Conservation (phyloP, 2,329 filamentous ascomycete genomes). For the Aulographum hederae region DNA sequence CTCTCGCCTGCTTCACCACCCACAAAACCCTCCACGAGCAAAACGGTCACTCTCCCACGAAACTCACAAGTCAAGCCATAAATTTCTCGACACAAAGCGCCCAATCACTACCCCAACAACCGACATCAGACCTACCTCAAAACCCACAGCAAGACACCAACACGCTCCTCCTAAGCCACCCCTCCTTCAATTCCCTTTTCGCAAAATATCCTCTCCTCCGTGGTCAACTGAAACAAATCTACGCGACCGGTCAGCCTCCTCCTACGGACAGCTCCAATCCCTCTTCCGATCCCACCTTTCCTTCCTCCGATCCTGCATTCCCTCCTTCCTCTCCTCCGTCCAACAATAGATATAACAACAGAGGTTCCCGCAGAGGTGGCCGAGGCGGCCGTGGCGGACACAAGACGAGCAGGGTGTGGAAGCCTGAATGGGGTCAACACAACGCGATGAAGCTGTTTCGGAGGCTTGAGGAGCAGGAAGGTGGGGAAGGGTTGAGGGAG, state of each 20-base stretch:
- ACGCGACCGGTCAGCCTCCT: conserved; percentile 13
- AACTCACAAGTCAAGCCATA: conserved; percentile 1
- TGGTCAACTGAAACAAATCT: conserved; percentile 15
- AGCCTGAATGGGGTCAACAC: conserved; percentile 16
- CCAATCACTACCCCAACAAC: conserved; percentile 8
- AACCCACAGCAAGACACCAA: too few species aligned
- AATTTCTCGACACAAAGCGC: conserved; percentile 2
- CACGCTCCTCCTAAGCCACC: conserved; percentile 14
- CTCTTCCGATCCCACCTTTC: too few species aligned
- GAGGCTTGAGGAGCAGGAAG: conserved; percentile 11
- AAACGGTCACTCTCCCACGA: conserved; percentile 4
- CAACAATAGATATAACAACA: background rate
- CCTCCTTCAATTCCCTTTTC: conserved; percentile 15
- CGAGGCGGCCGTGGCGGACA: conserved; percentile 5
- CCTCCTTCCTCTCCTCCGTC: too few species aligned
- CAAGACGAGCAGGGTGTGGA: conserved; percentile 11
- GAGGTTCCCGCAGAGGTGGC: conserved; percentile 5
- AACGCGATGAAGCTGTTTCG: conserved; percentile 13
- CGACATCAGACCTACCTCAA: conserved; percentile 9
- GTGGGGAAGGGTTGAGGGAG: conserved; percentile 21
- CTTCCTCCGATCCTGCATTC: too few species aligned
- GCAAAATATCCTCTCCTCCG: conserved; percentile 14
- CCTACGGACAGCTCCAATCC: conserved; percentile 16
- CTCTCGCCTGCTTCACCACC: conserved; percentile 18
- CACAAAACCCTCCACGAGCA: conserved; percentile 15